Conservation (phyloP, 495 filamentous ascomycete species). For the Tuber microsphaerosporum region DNA sequence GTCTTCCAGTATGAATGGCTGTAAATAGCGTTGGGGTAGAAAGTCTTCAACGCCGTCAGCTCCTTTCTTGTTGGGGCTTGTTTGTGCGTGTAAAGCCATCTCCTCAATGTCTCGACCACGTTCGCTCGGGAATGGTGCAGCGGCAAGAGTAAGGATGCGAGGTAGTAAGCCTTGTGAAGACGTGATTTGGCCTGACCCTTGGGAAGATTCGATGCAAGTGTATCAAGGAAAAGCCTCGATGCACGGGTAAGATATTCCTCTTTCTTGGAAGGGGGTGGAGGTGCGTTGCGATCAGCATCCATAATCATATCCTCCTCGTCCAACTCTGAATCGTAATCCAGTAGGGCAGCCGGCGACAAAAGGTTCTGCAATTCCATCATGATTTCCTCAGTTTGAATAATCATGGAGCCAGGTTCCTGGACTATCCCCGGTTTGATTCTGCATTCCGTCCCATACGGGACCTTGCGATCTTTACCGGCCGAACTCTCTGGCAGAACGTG, state of each 20-base stretch:
- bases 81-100: slow-evolving; percentile 32
- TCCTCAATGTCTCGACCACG: slow-evolving; percentile 35
- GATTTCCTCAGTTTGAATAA: slow-evolving; percentile 34
- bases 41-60: slow-evolving; percentile 28
- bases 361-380: slow-evolving; percentile 26
- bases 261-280: slow-evolving; percentile 16
- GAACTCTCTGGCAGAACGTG: slow-evolving; percentile 11
- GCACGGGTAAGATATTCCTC: slow-evolving; percentile 20
- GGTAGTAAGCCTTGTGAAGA: slow-evolving; percentile 36
- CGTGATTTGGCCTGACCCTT: slow-evolving; percentile 19
- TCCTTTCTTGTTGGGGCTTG: slow-evolving; percentile 27
- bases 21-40: slow-evolving; percentile 33
- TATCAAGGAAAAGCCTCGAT: slow-evolving; percentile 28
- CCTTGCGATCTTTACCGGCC: not conserved
- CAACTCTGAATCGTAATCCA: slow-evolving; percentile 24
- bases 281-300: slow-evolving; percentile 20
- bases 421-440: slow-evolving; percentile 22
- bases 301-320: slow-evolving; percentile 33
- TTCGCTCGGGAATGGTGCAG: slow-evolving; percentile 37
- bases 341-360: slow-evolving; percentile 11
- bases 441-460: not conserved
- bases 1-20: slow-evolving; percentile 30
- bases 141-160: slow-evolving; percentile 32
- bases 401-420: slow-evolving; percentile 32
- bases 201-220: slow-evolving; percentile 25